Base-by-base conservation (phyloP, 2,329 filamentous ascomycete genomes). In the Sclerotiophoma versabilis region DNA sequence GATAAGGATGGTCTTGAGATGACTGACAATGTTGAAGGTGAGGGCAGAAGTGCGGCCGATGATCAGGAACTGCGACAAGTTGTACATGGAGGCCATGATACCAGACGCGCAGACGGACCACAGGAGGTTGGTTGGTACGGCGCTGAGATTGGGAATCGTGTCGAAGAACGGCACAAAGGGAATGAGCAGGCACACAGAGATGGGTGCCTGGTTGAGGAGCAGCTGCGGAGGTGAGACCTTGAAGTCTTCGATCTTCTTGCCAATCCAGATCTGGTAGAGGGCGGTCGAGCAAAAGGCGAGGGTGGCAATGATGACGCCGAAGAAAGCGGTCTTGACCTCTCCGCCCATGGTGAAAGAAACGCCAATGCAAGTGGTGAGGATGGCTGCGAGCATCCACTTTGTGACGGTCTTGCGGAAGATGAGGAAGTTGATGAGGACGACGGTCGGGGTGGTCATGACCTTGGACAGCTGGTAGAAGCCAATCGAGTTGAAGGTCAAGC, bases 401-500 rank as follows among this genome's bases (percentile, higher is more conserved):
- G 77, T 75, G 36, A 79, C 73, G 9, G 74, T 71, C 60, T 77
- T 79, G 14, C 71, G 64, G 65, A 80, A 76, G 30, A 77, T 68
- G 42, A 79, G 50, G 52, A 77, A 79, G 68, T 79, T 78, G 60
- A 80, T 74, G 15, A 79, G 59, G 27, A 78, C 78, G 19, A 80
- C 78, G 44, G 74, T 77, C 11, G 78, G 77, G 0, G 77, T 79
- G 9, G 77, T 80, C 77, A 80, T 79, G 54, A 79, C 78, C 64
- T 80, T 80, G 49, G 77, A 77, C 22, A 80, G 70, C 63, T 79
- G 77, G 66, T 80, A 80, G 65, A 79, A 79, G 39, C 77, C 77
- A 55, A 80, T 75, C 22, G 75, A 75, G 69, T 80, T 80, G 64
- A 75, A 78, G 15, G 77, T 75, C 68, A 80, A 65, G 54, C 75